These are phyloP conservation scores for Eremothecium sinecaudum DNA, from an alignment of 1,139 yeast species.

Conservation along the genomic window DNA sequence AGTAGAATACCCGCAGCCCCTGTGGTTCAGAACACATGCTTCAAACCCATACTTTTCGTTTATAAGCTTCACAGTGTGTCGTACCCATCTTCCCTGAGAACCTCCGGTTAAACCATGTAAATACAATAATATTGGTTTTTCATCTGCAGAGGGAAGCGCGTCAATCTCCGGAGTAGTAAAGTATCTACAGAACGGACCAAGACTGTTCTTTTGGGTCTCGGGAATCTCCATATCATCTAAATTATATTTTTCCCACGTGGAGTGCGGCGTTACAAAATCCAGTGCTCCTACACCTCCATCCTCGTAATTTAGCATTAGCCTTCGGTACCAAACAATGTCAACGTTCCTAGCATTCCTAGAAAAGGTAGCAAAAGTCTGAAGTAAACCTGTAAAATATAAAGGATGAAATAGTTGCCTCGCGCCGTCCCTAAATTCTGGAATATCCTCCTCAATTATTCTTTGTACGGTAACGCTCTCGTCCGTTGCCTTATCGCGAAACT, in stretches of 20 bases:
- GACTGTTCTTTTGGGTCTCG: conserved; percentile 15
- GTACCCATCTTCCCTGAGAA: conserved; percentile 48
- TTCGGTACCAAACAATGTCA: conserved; percentile 43
- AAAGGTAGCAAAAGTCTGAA: conserved; percentile 56
- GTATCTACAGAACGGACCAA: conserved; percentile 18
- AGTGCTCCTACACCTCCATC: conserved; percentile 52
- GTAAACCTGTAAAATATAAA: conserved; percentile 50
- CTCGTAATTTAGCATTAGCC: conserved; percentile 41
- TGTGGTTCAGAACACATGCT: conserved; percentile 46
- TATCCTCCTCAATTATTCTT: conserved; percentile 29
- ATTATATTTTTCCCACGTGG: conserved; percentile 34
- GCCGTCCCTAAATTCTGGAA: conserved; percentile 37
- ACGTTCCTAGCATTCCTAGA: conserved; percentile 32
- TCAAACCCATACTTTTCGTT: conserved; percentile 37
- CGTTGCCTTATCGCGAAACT: conserved; percentile 7
- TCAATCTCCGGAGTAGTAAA: conserved; percentile 30
- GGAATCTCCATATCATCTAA: conserved; percentile 34
- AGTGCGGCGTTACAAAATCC: conserved; percentile 42
- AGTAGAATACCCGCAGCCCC: conserved; percentile 54
- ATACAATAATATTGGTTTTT: conserved; percentile 44
- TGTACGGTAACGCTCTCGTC: conserved; percentile 10
- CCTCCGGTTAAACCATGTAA: conserved; percentile 59
- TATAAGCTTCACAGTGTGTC: conserved; percentile 36
- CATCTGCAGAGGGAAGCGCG: conserved; percentile 31
- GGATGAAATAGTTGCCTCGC: conserved; percentile 47